Conservation (phyloP, 2,329 filamentous ascomycete species). For the Neonectria magnoliae region DNA sequence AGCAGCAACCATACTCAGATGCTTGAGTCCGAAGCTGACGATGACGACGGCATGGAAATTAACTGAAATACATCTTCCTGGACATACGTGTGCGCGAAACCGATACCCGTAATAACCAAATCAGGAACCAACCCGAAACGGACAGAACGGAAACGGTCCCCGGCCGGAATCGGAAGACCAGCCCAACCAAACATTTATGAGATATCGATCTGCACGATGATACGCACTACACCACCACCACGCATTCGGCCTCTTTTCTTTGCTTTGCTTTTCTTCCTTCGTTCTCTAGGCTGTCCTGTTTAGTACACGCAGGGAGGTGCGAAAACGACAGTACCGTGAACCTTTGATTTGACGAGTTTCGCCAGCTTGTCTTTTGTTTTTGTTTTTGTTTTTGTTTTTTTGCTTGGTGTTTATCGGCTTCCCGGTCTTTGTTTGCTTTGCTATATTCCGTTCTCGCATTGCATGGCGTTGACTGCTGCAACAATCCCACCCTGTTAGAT, state of each 20-base stretch:
- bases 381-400: too few species aligned
- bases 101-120: conserved; percentile 8
- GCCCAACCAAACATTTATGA: conserved; percentile 11
- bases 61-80: conserved; percentile 41
- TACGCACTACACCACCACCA: conserved; percentile 4
- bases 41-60: conserved; percentile 72
- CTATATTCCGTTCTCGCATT: conserved; percentile 20
- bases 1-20: conserved; percentile 68
- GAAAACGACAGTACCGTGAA: not conserved
- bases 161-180: not conserved
- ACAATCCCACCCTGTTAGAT: conserved; percentile 8
- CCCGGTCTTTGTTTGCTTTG: not conserved
- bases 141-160: not conserved
- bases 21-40: conserved; percentile 66
- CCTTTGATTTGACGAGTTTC: not conserved
- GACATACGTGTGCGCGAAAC: conserved; percentile 3
- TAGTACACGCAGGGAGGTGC: too few species aligned
- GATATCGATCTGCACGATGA: conserved; percentile 22
- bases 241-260: conserved; percentile 3
- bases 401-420: not conserved
- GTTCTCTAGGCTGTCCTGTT: not conserved
- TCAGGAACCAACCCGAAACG: not conserved
- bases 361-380: not conserved
- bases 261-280: conserved; percentile 4
- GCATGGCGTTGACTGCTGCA: conserved; percentile 29